Conservation (phyloP, 1,284 basidiomycete genomes). For the Cryptococcus floricola region DNA sequence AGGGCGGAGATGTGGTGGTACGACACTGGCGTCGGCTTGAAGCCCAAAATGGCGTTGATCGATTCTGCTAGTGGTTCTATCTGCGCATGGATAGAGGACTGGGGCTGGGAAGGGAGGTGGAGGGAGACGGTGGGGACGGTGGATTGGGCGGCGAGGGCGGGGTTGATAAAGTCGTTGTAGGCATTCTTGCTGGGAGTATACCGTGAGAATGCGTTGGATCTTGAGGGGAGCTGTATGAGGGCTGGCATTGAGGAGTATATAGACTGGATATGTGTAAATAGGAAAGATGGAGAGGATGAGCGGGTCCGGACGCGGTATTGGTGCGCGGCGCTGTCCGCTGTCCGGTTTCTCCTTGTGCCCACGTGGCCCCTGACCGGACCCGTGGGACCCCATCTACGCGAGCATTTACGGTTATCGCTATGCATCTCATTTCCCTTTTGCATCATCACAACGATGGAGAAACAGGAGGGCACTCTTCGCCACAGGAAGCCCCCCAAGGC, state of each 20-base stretch:
- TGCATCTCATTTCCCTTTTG: background rate
- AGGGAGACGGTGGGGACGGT: no score
- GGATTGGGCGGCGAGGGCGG: background rate
- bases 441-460: no score
- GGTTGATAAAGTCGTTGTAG: slow-evolving; percentile 33
- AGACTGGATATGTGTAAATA: no score
- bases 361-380: background rate
- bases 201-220: slow-evolving; percentile 28
- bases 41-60: slow-evolving; percentile 24
- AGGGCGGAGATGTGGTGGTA: slow-evolving; percentile 29
- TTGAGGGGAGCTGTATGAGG: slow-evolving; percentile 23
- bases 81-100: slow-evolving; percentile 8
- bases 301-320: background rate
- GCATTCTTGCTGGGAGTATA: slow-evolving; percentile 39
- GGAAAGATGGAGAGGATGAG: no score
- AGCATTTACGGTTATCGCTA: background rate
- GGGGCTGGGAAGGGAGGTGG: background rate
- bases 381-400: background rate
- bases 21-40: slow-evolving; percentile 22
- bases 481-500: background rate
- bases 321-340: no score
- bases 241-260: slow-evolving; percentile 17
- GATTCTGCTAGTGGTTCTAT: slow-evolving; percentile 14
- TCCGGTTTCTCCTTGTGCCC: no score
- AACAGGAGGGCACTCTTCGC: background rate